phyloP scores from a whole-genome alignment of 768 basidiomycete species.

The Macrolepiota albuminosa region DNA sequence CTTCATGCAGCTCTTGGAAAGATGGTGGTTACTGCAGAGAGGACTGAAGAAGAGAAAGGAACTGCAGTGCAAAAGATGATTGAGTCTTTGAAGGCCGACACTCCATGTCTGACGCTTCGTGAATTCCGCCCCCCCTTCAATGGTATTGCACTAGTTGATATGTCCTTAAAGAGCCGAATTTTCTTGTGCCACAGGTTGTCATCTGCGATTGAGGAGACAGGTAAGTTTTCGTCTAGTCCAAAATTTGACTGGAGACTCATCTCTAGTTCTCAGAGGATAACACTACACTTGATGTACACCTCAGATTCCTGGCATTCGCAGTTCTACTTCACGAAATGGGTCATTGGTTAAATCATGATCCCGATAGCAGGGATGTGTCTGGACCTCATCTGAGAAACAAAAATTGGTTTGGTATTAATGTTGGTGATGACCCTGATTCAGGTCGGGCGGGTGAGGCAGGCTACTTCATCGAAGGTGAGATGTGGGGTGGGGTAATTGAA shows the following conservation, averaged over 20 bases:
- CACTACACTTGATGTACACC: background rate
- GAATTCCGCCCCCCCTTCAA: background rate
- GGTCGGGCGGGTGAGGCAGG: background rate
- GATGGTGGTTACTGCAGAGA: no score
- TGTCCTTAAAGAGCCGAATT: background rate
- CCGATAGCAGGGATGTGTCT: background rate
- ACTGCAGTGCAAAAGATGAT: background rate
- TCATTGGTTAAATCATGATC: background rate
- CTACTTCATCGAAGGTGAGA: background rate
- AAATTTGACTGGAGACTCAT: background rate
- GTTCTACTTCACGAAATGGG: background rate
- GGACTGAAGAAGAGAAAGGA: rapidly evolving
- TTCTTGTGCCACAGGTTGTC: background rate
- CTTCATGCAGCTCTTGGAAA: background rate
- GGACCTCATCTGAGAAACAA: background rate
- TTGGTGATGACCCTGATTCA: no score
- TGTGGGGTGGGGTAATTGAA: background rate
- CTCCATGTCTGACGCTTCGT: background rate
- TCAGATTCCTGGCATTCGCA: background rate
- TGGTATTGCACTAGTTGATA: background rate
- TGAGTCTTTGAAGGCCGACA: background rate
- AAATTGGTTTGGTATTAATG: background rate
- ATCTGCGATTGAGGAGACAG: background rate
- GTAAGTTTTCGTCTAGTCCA: background rate
- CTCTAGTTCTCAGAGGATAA: background rate